Evolutionary conservation across 2,329 filamentous ascomycete genomes (phyloP).

Genomic region (Colletotrichum gloeosporioides): DNA sequence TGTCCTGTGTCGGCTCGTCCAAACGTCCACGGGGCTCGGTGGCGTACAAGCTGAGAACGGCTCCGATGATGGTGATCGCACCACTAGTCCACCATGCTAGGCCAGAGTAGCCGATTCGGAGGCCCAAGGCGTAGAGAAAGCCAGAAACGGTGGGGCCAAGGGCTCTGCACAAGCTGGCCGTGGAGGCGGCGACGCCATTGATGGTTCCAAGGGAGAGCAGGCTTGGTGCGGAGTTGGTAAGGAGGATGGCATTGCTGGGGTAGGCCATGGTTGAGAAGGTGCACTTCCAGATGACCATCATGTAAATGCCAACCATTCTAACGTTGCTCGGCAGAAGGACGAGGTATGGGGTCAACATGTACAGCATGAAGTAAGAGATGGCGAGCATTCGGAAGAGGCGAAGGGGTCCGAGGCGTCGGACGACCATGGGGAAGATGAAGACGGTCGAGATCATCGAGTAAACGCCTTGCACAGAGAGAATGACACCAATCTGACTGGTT

Average conservation of each 20-base stretch:
- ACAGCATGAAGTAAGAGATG: slow-evolving; percentile 84
- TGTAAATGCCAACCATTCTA: slow-evolving; percentile 77
- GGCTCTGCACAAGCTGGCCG: slow-evolving; percentile 85
- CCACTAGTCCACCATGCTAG: slow-evolving; percentile 94
- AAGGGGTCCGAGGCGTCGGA: slow-evolving; percentile 76
- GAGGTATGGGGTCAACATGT: slow-evolving; percentile 87
- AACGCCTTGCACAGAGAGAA: slow-evolving; percentile 86
- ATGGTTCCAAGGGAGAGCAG: slow-evolving; percentile 87
- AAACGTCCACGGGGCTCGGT: slow-evolving; percentile 62
- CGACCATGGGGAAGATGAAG: slow-evolving; percentile 81
- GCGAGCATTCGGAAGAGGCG: slow-evolving; percentile 83
- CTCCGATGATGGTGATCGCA: slow-evolving; percentile 76
- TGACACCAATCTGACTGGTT: slow-evolving; percentile 83
- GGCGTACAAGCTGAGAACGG: slow-evolving; percentile 77
- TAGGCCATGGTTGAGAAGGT: slow-evolving; percentile 91
- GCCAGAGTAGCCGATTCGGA: slow-evolving; percentile 82
- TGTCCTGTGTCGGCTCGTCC: slow-evolving; percentile 44
- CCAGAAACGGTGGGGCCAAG: slow-evolving; percentile 91
- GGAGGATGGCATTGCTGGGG: slow-evolving; percentile 86
- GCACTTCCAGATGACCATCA: slow-evolving; percentile 87
- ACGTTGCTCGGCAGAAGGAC: slow-evolving; percentile 77
- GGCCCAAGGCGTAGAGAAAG: slow-evolving; percentile 80
- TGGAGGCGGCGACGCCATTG: slow-evolving; percentile 91
- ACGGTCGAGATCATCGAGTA: slow-evolving; percentile 90
- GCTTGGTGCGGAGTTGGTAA: slow-evolving; percentile 86